Evolutionary conservation across 1,139 yeast species (phyloP), one percentile per base, ranked within the genome.

Genomic region (Suhomyces kunorum): DNA sequence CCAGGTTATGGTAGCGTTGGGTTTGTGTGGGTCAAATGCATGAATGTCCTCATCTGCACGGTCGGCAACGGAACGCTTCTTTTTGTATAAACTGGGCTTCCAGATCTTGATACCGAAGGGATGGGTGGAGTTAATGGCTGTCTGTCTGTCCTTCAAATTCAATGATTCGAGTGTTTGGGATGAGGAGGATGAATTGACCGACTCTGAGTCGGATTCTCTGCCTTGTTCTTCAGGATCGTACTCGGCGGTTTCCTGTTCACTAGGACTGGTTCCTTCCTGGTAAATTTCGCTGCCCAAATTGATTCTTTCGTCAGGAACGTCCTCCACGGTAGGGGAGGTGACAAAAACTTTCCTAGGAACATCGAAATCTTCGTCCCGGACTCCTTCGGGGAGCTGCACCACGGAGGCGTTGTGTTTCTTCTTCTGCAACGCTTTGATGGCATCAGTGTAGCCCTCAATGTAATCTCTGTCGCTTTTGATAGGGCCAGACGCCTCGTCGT

Each of bases 101-200:
- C 98, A 92, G 53, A 92, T 87, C 61, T 96, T 85, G 39, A 92
- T 89, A 74, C 98, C 98, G 58, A 92, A 92, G 0, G 98, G 98
- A 66, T 94, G 98, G 1, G 98, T 89, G 40, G 87, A 83, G 57
- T 92, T 92, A 59, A 92, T 94, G 4, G 98, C 98, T 50, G 87
- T 89, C 63, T 92, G 98, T 49, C 98, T 81, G 52, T 90, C 96
- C 45, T 92, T 74, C 44, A 92, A 72, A n/a, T 96, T 92, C 54
- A 87, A 82, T 1, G 95, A 85, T 56, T 89, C 97, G 18, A 79
- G 62, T 0, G 94, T 79, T 3, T 73, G 66, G 1, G 78, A 59
- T 0, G 88, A 78, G 1, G 75, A 71, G 4, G 61, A 48, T 8
- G 72, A 61, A 14, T 48, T 42, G 5, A 61, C 50, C 0, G 70